Conservation (phyloP, 2,329 filamentous ascomycete genomes). For the Xylaria arbuscula region DNA sequence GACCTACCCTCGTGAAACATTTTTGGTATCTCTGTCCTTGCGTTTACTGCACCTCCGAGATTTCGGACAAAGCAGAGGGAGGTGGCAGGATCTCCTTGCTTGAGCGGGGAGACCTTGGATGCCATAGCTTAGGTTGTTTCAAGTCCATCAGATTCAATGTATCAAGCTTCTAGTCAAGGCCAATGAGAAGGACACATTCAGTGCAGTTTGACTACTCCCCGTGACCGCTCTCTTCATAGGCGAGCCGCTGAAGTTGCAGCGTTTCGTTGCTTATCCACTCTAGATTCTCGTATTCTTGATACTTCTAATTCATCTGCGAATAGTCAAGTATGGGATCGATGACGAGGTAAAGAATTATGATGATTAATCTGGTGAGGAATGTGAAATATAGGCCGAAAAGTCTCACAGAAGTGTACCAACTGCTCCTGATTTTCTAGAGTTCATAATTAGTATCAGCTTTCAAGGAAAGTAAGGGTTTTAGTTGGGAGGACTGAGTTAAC, state of each 20-base stretch:
- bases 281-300: slow-evolving; percentile 35
- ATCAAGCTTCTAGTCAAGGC: too few species aligned
- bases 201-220: slow-evolving; percentile 16
- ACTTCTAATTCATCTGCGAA: slow-evolving; percentile 23
- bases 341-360: slow-evolving; percentile 23
- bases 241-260: slow-evolving; percentile 36
- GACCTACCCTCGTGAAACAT: too few species aligned
- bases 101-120: too few species aligned
- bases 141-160: too few species aligned
- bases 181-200: too few species aligned
- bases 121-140: too few species aligned
- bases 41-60: too few species aligned
- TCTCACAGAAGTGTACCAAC: slow-evolving; percentile 41
- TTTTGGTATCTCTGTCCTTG: too few species aligned
- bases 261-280: slow-evolving; percentile 43
- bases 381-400: slow-evolving; percentile 42
- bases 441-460: background rate
- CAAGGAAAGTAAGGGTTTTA: background rate
- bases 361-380: slow-evolving; percentile 36
- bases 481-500: background rate
- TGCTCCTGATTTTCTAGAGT: slow-evolving; percentile 27
- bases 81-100: too few species aligned
- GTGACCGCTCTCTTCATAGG: slow-evolving; percentile 10
- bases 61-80: too few species aligned
- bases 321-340: slow-evolving; percentile 33